Percentiles rank a stretch among this genome's conserved stretches.
Conservation (phyloP, 441 rosid genomes). For the Gossypium gossypioides region DNA sequence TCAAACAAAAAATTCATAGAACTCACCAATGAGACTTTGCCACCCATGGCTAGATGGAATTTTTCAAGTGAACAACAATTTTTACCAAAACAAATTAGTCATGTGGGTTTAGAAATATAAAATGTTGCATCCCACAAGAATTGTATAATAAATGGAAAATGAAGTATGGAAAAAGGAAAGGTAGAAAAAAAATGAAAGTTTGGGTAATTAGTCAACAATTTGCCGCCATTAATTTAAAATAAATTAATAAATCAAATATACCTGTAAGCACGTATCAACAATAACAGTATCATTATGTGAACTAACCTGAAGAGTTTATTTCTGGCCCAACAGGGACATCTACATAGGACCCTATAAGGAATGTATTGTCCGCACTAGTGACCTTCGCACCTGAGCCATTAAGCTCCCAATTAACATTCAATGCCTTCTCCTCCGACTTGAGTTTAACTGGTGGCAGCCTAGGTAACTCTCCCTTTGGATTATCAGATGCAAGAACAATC, state of each 20-base stretch:
- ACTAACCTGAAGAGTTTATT: slow-evolving; percentile 71
- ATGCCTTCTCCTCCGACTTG: slow-evolving; percentile 72
- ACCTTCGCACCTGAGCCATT: slow-evolving; percentile 46
- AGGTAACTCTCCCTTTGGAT: slow-evolving; percentile 66
- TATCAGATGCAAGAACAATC: slow-evolving; percentile 41
- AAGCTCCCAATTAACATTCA: slow-evolving; percentile 54
- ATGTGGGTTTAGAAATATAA: too few species aligned
- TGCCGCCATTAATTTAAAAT: background rate
- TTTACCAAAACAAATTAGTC: background rate
- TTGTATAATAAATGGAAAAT: background rate
- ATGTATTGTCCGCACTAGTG: slow-evolving; percentile 42
- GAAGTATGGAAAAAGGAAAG: background rate
- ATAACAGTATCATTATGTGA: background rate
- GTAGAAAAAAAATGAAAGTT: background rate
- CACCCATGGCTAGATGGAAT: background rate
- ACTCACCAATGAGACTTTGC: background rate
- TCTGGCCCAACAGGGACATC: slow-evolving; percentile 94
- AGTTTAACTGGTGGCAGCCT: slow-evolving; percentile 64
- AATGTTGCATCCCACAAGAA: background rate
- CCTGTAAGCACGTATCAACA: background rate
- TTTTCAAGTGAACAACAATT: background rate
- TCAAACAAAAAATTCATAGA: background rate
- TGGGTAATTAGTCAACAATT: background rate
- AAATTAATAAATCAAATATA: background rate
- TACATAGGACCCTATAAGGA: slow-evolving; percentile 65